Conservation (phyloP, 208 protist species). For the Leishmania gerbilli region DNA sequence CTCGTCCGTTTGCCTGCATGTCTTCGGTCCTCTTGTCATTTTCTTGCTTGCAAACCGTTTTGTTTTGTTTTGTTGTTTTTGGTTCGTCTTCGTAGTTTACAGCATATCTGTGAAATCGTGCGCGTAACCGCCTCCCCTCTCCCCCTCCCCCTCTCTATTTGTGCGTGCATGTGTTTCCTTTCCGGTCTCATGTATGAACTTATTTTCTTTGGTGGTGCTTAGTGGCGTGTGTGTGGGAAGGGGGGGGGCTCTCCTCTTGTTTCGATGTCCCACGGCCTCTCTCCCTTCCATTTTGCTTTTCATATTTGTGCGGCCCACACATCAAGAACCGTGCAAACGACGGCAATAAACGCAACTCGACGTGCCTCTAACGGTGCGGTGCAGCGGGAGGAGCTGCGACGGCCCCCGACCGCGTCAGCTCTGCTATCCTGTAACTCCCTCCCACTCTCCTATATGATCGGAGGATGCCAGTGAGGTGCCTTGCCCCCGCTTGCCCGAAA, state of each 20-base stretch:
- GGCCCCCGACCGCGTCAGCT: too few relatives aligned
- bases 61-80: background rate
- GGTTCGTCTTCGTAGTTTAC: background rate
- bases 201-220: too few relatives aligned
- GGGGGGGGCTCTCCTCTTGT: too few relatives aligned
- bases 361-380: background rate
- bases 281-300: background rate
- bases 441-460: too few relatives aligned
- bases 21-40: background rate
- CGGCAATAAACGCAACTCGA: background rate
- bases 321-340: background rate
- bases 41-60: background rate
- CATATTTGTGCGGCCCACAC: too few relatives aligned
- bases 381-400: background rate
- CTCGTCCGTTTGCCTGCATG: background rate
- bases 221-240: too few relatives aligned
- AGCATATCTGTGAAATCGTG: background rate
- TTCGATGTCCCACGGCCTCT: background rate
- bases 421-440: too few relatives aligned
- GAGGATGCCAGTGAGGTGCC: too few relatives aligned
- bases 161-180: background rate
- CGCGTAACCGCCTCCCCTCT: too few relatives aligned
- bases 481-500: background rate
- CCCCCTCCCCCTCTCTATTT: background rate
- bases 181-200: too few relatives aligned